Percentiles rank a stretch among this genome's conserved stretches.
Evolutionary conservation across 2,329 filamentous ascomycete genomes (phyloP).

Genomic region (Calonectria hongkongensis): DNA sequence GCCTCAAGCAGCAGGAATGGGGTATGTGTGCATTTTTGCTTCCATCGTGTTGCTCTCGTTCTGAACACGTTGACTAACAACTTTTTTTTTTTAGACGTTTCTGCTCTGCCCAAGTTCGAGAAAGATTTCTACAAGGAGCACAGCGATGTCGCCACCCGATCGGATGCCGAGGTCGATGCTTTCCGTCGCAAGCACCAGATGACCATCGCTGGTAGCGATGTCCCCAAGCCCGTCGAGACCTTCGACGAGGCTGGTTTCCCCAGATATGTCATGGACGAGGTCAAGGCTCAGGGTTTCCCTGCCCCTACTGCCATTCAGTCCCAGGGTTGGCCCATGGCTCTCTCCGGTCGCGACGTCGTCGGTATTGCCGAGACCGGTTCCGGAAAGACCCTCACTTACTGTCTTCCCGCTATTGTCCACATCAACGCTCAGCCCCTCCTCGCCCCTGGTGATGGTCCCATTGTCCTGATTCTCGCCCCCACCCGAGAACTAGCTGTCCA

Average conservation of each 20-base stretch:
- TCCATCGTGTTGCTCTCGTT: conserved; percentile 40
- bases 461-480: conserved; percentile 95
- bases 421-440: conserved; percentile 99
- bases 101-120: conserved; percentile 93
- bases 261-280: conserved; percentile 97
- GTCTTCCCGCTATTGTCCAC: conserved; percentile 97
- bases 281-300: conserved; percentile 97
- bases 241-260: conserved; percentile 99
- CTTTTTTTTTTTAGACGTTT: conserved; percentile 75
- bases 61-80: conserved; percentile 50
- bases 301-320: conserved; percentile 97
- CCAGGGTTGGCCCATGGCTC: conserved; percentile 99
- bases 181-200: conserved; percentile 93
- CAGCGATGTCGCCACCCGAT: conserved; percentile 83
- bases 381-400: conserved; percentile 99
- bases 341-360: conserved; percentile 97
- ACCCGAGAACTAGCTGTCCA: conserved; percentile 98
- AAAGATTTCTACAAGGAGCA: conserved; percentile 99
- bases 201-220: conserved; percentile 84
- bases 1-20: conserved; percentile 92
- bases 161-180: conserved; percentile 86
- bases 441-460: conserved; percentile 95
- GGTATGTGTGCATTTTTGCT: conserved; percentile 73
- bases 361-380: conserved; percentile 99
- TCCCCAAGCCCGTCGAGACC: conserved; percentile 95